Conservation (phyloP, 768 basidiomycete species). For the Leccinellum luteum region DNA sequence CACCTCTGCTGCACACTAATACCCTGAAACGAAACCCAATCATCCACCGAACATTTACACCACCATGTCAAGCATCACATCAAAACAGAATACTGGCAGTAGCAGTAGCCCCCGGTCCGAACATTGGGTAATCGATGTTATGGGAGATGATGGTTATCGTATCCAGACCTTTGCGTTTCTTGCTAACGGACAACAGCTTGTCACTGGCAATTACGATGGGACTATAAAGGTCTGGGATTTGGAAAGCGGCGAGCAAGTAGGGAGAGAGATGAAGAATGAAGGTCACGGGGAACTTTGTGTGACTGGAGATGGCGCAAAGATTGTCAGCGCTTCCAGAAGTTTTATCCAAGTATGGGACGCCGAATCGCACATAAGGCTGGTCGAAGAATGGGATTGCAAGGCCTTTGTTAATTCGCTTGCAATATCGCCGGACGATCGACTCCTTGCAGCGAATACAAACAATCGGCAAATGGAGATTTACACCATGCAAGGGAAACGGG, state of each 20-base stretch:
- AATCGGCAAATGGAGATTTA: too few relatives aligned
- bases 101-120: too few relatives aligned
- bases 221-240: not conserved
- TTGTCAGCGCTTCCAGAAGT: not conserved
- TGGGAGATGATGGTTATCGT: too few relatives aligned
- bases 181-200: not conserved
- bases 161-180: too few relatives aligned
- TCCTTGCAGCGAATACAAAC: too few relatives aligned
- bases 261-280: not conserved
- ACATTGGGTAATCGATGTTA: not conserved
- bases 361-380: not conserved
- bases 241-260: not conserved
- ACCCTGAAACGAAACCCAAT: too few relatives aligned
- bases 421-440: not conserved
- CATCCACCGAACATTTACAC: too few relatives aligned
- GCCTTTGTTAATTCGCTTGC: not conserved
- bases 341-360: not conserved
- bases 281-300: not conserved
- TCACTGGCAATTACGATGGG: not conserved
- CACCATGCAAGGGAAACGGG: too few relatives aligned
- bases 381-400: not conserved
- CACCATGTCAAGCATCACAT: too few relatives aligned
- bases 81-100: too few relatives aligned
- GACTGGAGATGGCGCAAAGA: not conserved
- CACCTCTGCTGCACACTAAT: too few relatives aligned